Percentiles rank a stretch among this genome's conserved stretches.
These are phyloP conservation scores for Emericellopsis atlantica DNA, from an alignment of 2,329 filamentous ascomycete species.

Conservation along the genomic window DNA sequence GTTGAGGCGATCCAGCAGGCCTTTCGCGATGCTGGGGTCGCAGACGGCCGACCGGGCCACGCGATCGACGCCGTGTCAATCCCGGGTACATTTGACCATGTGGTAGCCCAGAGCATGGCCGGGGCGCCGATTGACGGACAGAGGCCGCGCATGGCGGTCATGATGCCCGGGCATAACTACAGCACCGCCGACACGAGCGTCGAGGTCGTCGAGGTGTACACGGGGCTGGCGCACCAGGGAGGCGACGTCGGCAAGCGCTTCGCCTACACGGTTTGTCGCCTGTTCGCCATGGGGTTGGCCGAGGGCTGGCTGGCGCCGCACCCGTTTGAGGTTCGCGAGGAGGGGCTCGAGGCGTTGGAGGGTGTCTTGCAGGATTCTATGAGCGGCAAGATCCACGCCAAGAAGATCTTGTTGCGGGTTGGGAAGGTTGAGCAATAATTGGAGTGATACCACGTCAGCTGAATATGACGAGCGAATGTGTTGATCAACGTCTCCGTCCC, in stretches of 20 bases:
- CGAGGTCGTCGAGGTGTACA: slow-evolving; percentile 2
- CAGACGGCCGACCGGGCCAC: slow-evolving; percentile 2
- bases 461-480: too few relatives aligned
- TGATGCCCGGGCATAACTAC: slow-evolving; percentile 5
- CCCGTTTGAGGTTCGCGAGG: slow-evolving; percentile 5
- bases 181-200: slow-evolving; percentile 4
- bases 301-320: slow-evolving; percentile 8
- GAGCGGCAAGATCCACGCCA: slow-evolving; percentile 6
- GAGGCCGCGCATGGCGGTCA: slow-evolving; percentile 6
- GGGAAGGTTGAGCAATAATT: not conserved
- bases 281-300: slow-evolving; percentile 6
- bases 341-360: slow-evolving; percentile 4
- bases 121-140: slow-evolving; percentile 5
- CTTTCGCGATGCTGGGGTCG: slow-evolving; percentile 2
- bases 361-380: slow-evolving; percentile 5
- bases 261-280: slow-evolving; percentile 4
- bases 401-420: slow-evolving; percentile 7
- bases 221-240: slow-evolving; percentile 5
- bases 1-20: slow-evolving; percentile 6
- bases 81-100: slow-evolving; percentile 4
- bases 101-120: slow-evolving; percentile 5
- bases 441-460: not conserved
- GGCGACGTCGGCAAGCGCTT: slow-evolving; percentile 5
- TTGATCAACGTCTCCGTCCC: too few relatives aligned
- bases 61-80: slow-evolving; percentile 8